Evolutionary conservation across 495 filamentous ascomycete genomes (phyloP), one percentile per base, ranked within the genome.

Genomic region (Lichina pygmaea): DNA sequence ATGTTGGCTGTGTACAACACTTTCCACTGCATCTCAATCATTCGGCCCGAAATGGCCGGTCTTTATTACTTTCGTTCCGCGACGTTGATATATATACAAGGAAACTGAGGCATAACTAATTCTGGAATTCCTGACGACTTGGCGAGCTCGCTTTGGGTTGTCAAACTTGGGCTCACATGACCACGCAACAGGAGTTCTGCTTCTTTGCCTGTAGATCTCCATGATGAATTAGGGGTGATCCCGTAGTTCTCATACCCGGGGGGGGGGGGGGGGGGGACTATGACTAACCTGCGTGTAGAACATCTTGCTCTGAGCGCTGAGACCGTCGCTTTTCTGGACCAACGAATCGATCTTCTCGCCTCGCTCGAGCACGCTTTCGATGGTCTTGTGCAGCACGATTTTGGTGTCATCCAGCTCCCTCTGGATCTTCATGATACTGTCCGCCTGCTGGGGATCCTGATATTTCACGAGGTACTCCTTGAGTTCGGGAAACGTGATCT

Each of bases 401-500:
- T 94, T 97, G 46, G 91, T 97, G 69, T 94, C 85, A 52, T 94
- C 85, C 49, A 97, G 67, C 62, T 97, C 86, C 62, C 81, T 78
- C 63, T 95, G 91, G 52, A 95, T 93, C 68, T 79, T 86, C 68
- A 83, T 72, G 54, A 93, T 89, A 61, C 72, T 83, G 61, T 84
- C 85, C 44, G 84, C 86, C 60, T 91, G 71, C 57, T 71, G 64
- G 24, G 86, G 82, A 56, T 93, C 79, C 63, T 94, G 86, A 60
- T 85, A 93, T 54, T 89, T 81, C 53, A 66, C 64, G 45, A 97
- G 73, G 60, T 89, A 82, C 37, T 84, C 81, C 56, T 80, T 73
- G 9, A 95, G 68, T 55, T 71, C 65, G 16, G 77, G 81, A 56
- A 84, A 72, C 33, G 60, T 50, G 33, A 82, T 56, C 43, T 54